Base-by-base conservation (phyloP, 2,329 filamentous ascomycete genomes). In the Trichoderma sp. region DNA sequence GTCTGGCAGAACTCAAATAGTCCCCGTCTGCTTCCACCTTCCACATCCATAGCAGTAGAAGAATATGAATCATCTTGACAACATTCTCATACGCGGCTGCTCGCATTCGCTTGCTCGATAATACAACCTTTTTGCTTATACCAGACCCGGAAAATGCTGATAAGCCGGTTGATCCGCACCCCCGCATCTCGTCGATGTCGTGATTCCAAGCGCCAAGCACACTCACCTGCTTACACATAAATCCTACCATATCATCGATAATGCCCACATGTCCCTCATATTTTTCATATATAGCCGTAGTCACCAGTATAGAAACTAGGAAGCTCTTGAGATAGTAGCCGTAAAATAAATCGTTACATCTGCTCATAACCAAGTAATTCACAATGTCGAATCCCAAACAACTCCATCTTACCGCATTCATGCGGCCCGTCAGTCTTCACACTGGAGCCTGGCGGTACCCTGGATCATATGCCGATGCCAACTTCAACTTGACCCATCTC, bases 381-480 rank as follows among this genome's bases (percentile, higher is more conserved):
- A 53, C 9, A 21, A 50, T 80, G 79, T 31, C 78, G 24, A 75
- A 78, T 35, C 64, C 72, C 12, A 85, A 84, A 56, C 79, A 87
- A 76, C 81, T 90, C 6, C 88, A 91, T 77, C 84, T 91, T 4
- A 90, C 89, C 3, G 89, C 89, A 1, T 91, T 90, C 76, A 90
- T 91, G 88, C 87, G 89, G 21, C 89, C 89, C 1, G 88, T 91
- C 2, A 88, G 85, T 63, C 81, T 90, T 11, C 88, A 91, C 77
- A 89, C 87, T 2, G 88, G 89, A 38, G 88, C 88, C 77, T 90
- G 89, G 88, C 84, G 89, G 6, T 90, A 90, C 77, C 88, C 88
- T 0, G 87, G 87, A 3, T 82, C 88, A 0, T 88, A 88, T 74
- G 83, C 89, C 0, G 89, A 90, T 74, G 89, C 89, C 71, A 91